A percentile compares a stretch with the other conserved stretches of the same genome.
These are phyloP conservation scores for Claviceps maximensis DNA, from an alignment of 2,329 filamentous ascomycete species.

Conservation along the genomic window DNA sequence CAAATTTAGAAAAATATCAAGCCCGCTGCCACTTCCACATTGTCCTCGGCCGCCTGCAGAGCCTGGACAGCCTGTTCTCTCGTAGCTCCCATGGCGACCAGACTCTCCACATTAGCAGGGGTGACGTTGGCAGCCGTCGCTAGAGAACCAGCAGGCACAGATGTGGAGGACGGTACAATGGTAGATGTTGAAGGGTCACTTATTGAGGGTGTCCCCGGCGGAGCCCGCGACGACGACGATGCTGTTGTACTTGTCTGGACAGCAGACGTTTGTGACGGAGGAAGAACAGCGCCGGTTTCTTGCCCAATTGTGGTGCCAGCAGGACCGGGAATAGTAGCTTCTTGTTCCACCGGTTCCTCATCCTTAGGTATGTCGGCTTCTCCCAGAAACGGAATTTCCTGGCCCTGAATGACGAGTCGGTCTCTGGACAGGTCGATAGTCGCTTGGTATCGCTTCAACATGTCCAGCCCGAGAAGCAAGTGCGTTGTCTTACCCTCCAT, in stretches of 20 bases:
- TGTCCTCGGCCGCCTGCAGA: slow-evolving; percentile 68
- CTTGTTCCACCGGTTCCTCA: slow-evolving; percentile 58
- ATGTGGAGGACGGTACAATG: slow-evolving; percentile 11
- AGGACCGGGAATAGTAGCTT: slow-evolving; percentile 74
- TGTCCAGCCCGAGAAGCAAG: slow-evolving; percentile 82
- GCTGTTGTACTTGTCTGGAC: slow-evolving; percentile 8
- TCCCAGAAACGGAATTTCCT: slow-evolving; percentile 78
- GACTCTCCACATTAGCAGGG: slow-evolving; percentile 58
- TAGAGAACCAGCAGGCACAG: slow-evolving; percentile 11
- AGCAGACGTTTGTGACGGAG: slow-evolving; percentile 10
- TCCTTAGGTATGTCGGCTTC: slow-evolving; percentile 91
- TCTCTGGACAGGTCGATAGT: slow-evolving; percentile 78
- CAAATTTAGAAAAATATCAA: slow-evolving; percentile 9
- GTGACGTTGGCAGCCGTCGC: slow-evolving; percentile 25
- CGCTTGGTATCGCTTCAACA: slow-evolving; percentile 92
- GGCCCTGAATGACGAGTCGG: slow-evolving; percentile 74
- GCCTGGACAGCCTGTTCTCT: slow-evolving; percentile 66
- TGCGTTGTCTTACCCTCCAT: slow-evolving; percentile 99
- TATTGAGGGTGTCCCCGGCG: slow-evolving; percentile 11
- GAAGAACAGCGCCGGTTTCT: slow-evolving; percentile 60
- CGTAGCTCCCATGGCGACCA: slow-evolving; percentile 66
- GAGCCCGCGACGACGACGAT: slow-evolving; percentile 4
- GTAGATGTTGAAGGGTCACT: slow-evolving; percentile 8
- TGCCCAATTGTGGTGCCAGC: slow-evolving; percentile 82
- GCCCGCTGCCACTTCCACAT: slow-evolving; percentile 51